Base-by-base conservation (phyloP, 192 early-diverging fungal species). In the Gigaspora rosea region DNA sequence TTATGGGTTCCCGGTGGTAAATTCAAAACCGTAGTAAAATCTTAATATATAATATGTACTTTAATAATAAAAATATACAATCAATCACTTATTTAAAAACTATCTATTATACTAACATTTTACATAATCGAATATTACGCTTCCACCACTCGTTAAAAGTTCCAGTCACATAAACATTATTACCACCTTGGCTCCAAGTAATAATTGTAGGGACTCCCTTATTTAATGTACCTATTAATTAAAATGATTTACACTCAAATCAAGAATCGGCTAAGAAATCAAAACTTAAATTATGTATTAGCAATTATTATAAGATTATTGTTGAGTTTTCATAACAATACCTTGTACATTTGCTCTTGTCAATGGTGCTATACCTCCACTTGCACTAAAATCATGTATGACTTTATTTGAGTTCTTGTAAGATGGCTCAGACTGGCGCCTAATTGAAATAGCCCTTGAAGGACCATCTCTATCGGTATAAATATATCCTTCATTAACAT, bases 111-210 rank as follows among this genome's bases (percentile, higher is more conserved):
- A 41, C 1, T 27, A 81, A 86, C 88, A 86, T 89, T 63, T 89
- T 87, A 57, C 84, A 81, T 75, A 99, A 78, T 77, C 89, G 87
- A 47, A 99, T 91, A 84, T 97, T 97, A 79, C 95, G 91, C 80
- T 92, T 94, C 97, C 97, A n/a, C n/a, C n/a, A 99, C 71, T 94
- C 94, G 81, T 98, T 98, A 78, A 99, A 99, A 50, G 94, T 96
- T 33, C 97, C 97, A 0, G 97, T 97, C 11, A 99, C 88, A 81
- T 94, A 95, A 9, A 99, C 97, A 70, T 85, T 89, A 22, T 90
- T 84, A 22, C 94, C 96, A 20, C 92, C 91, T 71, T 92, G 90
- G 63, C 87, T 86, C 93, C 96, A 98, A 49, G 89, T 91, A 18
- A 98, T 91, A 71, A 98, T 95, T 13, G 96, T 94, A 0, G 97